Evolutionary conservation across 2,329 filamentous ascomycete species (phyloP).

Genomic region (Alternaria gansuensis): DNA sequence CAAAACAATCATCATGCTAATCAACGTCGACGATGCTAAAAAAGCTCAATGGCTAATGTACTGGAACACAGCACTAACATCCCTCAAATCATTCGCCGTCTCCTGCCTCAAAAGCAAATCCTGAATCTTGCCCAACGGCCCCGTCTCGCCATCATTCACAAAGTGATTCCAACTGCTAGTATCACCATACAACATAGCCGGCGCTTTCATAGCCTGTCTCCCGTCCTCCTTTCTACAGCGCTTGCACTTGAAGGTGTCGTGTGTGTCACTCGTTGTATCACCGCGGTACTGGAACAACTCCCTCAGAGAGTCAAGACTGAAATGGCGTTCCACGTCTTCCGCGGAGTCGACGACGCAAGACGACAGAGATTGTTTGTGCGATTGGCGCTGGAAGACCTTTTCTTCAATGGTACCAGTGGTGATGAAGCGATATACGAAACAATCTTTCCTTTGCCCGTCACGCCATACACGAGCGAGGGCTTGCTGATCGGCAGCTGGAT

Average conservation of each 20-base stretch:
- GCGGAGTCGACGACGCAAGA: conserved; percentile 96
- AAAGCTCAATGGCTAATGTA: conserved; percentile 86
- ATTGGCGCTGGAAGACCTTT: conserved; percentile 98
- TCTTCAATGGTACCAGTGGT: conserved; percentile 97
- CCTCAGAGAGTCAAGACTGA: conserved; percentile 86
- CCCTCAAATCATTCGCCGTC: conserved; percentile 67
- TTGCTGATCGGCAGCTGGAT: conserved; percentile 96
- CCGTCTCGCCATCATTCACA: conserved; percentile 73
- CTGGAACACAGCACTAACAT: conserved; percentile 95
- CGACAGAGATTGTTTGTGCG: conserved; percentile 95
- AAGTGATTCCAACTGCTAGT: conserved; percentile 99
- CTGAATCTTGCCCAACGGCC: conserved; percentile 81
- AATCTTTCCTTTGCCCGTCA: conserved; percentile 98
- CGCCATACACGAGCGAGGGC: conserved; percentile 97
- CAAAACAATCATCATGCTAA: not conserved
- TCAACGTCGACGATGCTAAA: not conserved
- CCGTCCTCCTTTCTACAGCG: conserved; percentile 84
- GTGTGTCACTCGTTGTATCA: conserved; percentile 88
- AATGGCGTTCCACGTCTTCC: conserved; percentile 96
- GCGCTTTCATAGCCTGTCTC: conserved; percentile 85
- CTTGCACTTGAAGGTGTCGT: conserved; percentile 99
- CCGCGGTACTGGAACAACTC: conserved; percentile 94
- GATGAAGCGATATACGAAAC: conserved; percentile 99
- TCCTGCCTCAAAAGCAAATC: conserved; percentile 92
- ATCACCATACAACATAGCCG: conserved; percentile 95